Evolutionary conservation across 1,284 basidiomycete species (phyloP).

Genomic region (Leccinum subrobustum): DNA sequence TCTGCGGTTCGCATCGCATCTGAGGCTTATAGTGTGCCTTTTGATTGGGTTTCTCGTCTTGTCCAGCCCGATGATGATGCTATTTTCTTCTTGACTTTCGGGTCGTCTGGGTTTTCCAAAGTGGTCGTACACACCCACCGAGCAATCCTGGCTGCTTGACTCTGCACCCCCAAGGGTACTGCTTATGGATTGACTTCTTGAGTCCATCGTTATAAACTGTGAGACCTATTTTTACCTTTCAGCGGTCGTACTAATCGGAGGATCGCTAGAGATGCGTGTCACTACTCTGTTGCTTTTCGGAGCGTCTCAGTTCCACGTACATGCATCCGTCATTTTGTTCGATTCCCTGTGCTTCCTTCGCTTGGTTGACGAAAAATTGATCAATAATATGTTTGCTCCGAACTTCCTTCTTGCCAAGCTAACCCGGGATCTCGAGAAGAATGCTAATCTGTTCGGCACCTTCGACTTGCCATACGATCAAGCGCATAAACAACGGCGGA

Average conservation of each 20-base stretch:
- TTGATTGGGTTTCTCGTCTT: no score
- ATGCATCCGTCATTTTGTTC: conserved; percentile 25
- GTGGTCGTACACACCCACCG: conserved; percentile 25
- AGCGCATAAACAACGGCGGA: conserved; percentile 35
- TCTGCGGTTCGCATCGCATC: no score
- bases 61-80: no score
- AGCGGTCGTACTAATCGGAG: conserved; percentile 4
- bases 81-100: no score
- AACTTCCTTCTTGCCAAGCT: conserved; percentile 44
- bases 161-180: conserved; percentile 16
- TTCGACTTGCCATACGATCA: conserved; percentile 34
- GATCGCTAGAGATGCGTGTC: conserved; percentile 34
- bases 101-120: no score
- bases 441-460: conserved; percentile 9
- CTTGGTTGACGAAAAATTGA: conserved; percentile 27
- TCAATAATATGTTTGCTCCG: conserved; percentile 36
- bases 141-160: conserved; percentile 28
- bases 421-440: conserved; percentile 29
- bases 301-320: conserved; percentile 30
- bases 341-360: conserved; percentile 24
- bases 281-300: conserved; percentile 24
- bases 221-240: conserved; percentile 1
- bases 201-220: conserved; percentile 26
- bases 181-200: conserved; percentile 26
- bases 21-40: no score